Base-by-base conservation (phyloP, 495 filamentous ascomycete species). In the Xylaria sp. region DNA sequence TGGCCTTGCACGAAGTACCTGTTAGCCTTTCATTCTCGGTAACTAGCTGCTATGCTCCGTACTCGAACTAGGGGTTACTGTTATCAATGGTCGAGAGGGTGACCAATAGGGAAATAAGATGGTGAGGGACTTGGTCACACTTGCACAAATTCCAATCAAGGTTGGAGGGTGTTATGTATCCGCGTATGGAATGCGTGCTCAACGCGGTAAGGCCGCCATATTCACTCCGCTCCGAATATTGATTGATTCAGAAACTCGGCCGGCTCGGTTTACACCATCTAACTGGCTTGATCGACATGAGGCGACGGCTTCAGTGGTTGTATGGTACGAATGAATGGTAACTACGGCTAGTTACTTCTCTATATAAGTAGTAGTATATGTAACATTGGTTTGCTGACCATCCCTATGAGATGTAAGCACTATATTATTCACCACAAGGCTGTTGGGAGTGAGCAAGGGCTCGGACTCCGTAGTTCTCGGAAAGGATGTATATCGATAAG, bases 1-100 rank as follows among this genome's bases (percentile, higher is more conserved):
- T 62, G 58, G 66, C 66, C 66, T 68, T 68, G 66, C 50, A 53
- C 24, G 8, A 21, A 57, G 37, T 14, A 9, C 24, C 52, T 68
- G 66, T 68, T 37, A 68, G 66, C 66, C 66, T 68, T 52, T 68
- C 46, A 52, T 58, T 58, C 29, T 35, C 35, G 33, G 19, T 53
- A 41, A 14, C 50, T n/a, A 17, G 53, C 55, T 69, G 53, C 43
- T 69, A 41, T 69, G 67, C 67, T 69, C 67, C 67, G 67, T 69
- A 52, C 67, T 57, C 57, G 43, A 52, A 40, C 67, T 11, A 61
- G 67, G 57, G 53, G 55, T 5, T 17, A 21, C 43, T 68, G 53
- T 55, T 46, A 53, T 44, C 48, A 52, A 33, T 15, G 19, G 65
- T 67, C 6, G 65, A 55, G 44, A 3, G 26, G 19, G 2, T 26